Conservation (phyloP, 495 filamentous ascomycete species). For the Xylaria venustula region DNA sequence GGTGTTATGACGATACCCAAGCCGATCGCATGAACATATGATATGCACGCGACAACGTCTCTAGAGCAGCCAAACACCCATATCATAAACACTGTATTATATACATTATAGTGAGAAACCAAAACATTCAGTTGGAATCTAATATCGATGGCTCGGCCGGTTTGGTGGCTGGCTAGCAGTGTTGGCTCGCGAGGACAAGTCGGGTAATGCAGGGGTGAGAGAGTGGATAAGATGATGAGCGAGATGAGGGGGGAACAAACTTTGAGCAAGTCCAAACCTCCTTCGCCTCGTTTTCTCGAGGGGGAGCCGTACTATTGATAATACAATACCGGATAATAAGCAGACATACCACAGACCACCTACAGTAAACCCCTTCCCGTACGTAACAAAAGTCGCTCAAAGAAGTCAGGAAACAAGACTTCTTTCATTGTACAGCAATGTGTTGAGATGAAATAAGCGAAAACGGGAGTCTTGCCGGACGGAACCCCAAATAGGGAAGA, state of each 20-base stretch:
- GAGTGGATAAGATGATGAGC: constrained; percentile 13
- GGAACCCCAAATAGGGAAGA: constrained; percentile 6
- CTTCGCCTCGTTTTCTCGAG: no score
- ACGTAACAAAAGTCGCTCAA: background rate
- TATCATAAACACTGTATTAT: no score
- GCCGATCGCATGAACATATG: constrained; percentile 3
- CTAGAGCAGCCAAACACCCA: constrained; percentile 1
- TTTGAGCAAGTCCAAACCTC: constrained; percentile 1
- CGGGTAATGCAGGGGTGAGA: constrained; percentile 14
- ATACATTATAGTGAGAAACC: background rate
- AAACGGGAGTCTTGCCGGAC: background rate
- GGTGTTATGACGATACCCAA: constrained; percentile 8
- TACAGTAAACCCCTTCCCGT: no score
- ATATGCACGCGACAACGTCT: constrained; percentile 11
- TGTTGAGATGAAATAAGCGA: background rate
- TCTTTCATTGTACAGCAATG: background rate
- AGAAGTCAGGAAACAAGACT: background rate
- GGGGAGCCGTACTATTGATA: no score
- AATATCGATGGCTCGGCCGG: constrained; percentile 10
- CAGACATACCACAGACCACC: no score
- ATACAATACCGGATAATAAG: no score
- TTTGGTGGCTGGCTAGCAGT: constrained; percentile 2
- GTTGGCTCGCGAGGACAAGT: constrained; percentile 10
- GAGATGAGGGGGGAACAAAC: constrained; percentile 14
- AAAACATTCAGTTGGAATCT: constrained; percentile 6